Percentiles rank a stretch among this genome's conserved stretches.
phyloP scores from a whole-genome alignment of 108 stramenopile species.

The Cyclotella kingstonii region DNA sequence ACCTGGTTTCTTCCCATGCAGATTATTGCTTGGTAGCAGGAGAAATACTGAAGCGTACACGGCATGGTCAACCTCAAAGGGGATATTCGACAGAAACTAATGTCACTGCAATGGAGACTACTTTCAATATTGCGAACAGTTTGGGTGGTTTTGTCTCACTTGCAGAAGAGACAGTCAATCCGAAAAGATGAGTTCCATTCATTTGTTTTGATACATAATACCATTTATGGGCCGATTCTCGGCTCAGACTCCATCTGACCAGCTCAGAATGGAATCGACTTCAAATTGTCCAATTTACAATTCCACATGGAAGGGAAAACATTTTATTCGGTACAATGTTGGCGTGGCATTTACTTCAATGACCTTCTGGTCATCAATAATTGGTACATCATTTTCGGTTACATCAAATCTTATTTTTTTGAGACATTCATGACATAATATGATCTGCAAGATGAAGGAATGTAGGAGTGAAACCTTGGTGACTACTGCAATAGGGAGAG shows the following conservation, averaged over 20 bases:
- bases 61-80: slow-evolving; percentile 66
- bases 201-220: no score
- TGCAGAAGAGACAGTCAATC: slow-evolving; percentile 13
- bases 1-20: slow-evolving; percentile 65
- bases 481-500: slow-evolving; percentile 45
- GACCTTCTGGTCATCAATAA: slow-evolving; percentile 13
- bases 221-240: no score
- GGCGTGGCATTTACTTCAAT: slow-evolving; percentile 41
- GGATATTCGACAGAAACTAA: slow-evolving; percentile 13
- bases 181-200: not conserved
- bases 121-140: slow-evolving; percentile 27
- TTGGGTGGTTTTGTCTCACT: slow-evolving; percentile 15
- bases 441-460: slow-evolving; percentile 26
- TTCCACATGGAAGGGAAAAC: slow-evolving; percentile 30
- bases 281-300: slow-evolving; percentile 26
- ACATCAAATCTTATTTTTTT: slow-evolving; percentile 43
- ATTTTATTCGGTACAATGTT: slow-evolving; percentile 36
- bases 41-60: slow-evolving; percentile 60
- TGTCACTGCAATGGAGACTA: slow-evolving; percentile 30
- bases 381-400: slow-evolving; percentile 25
- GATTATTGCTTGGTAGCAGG: slow-evolving; percentile 70
- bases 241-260: slow-evolving; percentile 7
- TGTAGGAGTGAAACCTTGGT: slow-evolving; percentile 46
- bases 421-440: not conserved
- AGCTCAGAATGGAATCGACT: slow-evolving; percentile 11